These are phyloP conservation scores for Colletotrichum godetiae DNA, from an alignment of 2,329 filamentous ascomycete genomes.

Conservation along the genomic window DNA sequence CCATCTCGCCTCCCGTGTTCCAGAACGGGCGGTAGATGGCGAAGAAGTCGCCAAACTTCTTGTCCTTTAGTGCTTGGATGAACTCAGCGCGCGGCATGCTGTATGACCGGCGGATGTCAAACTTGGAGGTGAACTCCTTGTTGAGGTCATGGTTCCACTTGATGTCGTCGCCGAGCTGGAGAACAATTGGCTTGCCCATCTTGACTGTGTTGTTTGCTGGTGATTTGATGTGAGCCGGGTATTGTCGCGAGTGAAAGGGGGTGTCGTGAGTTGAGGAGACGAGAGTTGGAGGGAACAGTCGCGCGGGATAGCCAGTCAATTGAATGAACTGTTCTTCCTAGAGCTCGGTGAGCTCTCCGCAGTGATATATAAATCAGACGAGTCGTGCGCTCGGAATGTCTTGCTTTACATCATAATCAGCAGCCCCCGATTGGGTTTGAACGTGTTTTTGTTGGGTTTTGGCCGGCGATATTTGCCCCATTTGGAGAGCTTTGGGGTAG, in stretches of 20 bases:
- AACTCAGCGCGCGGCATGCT: slow-evolving; percentile 33
- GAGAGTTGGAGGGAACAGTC: neutral
- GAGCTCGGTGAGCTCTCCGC: slow-evolving; percentile 10
- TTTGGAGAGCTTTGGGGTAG: slow-evolving; percentile 25
- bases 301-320: neutral
- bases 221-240: neutral
- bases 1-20: slow-evolving; percentile 34
- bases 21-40: slow-evolving; percentile 34
- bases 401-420: slow-evolving; percentile 8
- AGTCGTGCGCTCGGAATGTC: slow-evolving; percentile 6
- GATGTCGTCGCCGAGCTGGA: slow-evolving; percentile 35
- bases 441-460: slow-evolving; percentile 21
- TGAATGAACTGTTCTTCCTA: too few species aligned
- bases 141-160: slow-evolving; percentile 34
- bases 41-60: slow-evolving; percentile 32
- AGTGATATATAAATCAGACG: slow-evolving; percentile 21
- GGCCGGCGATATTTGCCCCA: slow-evolving; percentile 28
- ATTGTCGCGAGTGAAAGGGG: too few species aligned
- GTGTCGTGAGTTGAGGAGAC: neutral
- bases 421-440: slow-evolving; percentile 12
- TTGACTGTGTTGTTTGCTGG: neutral
- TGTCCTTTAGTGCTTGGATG: slow-evolving; percentile 30
- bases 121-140: slow-evolving; percentile 31
- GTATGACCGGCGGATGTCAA: slow-evolving; percentile 31
- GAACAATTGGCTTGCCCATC: slow-evolving; percentile 33